These are phyloP conservation scores for Phytophthora pinifolia DNA, from an alignment of 352 stramenopile genomes.

Conservation along the genomic window DNA sequence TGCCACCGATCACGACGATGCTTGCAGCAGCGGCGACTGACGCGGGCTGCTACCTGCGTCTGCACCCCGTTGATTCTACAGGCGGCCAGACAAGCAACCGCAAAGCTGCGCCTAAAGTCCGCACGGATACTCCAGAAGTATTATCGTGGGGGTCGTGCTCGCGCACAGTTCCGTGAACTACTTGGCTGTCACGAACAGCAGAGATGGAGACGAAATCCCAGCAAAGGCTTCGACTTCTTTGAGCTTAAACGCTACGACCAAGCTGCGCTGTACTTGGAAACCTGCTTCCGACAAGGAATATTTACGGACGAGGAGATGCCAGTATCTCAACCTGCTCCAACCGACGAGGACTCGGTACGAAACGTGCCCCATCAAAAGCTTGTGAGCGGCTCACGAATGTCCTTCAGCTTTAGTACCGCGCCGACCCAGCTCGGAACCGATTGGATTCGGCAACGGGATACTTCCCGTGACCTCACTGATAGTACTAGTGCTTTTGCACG, in stretches of 20 bases:
- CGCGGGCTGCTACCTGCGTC: constrained; percentile 15
- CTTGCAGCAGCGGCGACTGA: constrained; percentile 25
- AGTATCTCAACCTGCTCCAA: neutral
- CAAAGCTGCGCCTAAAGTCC: constrained; percentile 24
- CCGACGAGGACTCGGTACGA: neutral
- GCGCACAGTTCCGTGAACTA: constrained; percentile 37
- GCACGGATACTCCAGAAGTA: constrained; percentile 43
- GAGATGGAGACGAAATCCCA: constrained; percentile 55
- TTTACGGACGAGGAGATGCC: constrained; percentile 13
- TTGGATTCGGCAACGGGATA: constrained; percentile 27
- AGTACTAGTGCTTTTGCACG: constrained; percentile 1
- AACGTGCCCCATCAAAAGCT: constrained; percentile 5
- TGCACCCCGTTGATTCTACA: constrained; percentile 18
- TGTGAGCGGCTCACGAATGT: constrained; percentile 38
- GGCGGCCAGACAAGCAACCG: constrained; percentile 23
- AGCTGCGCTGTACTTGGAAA: constrained; percentile 53
- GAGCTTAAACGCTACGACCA: constrained; percentile 33
- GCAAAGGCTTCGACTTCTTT: constrained; percentile 48
- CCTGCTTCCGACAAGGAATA: constrained; percentile 46
- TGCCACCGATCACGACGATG: constrained; percentile 27
- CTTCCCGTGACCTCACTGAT: neutral
- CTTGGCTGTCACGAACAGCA: constrained; percentile 31
- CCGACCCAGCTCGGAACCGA: constrained; percentile 29
- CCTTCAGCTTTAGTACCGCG: constrained; percentile 53
- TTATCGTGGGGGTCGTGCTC: constrained; percentile 43